Evolutionary conservation across 1,284 basidiomycete genomes (phyloP).

Genomic region (Inonotus hispidus): DNA sequence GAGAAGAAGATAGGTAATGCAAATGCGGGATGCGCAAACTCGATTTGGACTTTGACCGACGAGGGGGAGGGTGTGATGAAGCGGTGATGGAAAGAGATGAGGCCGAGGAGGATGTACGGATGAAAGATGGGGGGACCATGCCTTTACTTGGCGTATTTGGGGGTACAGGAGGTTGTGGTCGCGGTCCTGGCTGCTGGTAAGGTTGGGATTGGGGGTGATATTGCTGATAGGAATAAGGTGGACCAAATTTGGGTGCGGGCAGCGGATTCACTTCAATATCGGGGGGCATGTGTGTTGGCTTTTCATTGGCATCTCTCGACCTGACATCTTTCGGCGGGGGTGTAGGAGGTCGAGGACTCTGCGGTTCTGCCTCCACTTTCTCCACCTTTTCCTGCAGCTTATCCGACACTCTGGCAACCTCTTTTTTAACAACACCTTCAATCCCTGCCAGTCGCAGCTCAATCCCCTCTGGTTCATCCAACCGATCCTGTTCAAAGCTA

Average conservation of each 20-base stretch:
- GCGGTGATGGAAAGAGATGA: not conserved
- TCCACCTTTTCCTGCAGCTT: not conserved
- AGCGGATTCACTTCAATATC: not conserved
- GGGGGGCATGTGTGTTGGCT: not conserved
- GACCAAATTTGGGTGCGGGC: not conserved
- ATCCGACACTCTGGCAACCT: not conserved
- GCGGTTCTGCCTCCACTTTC: not conserved
- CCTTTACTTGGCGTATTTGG: not conserved
- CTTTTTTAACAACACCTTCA: not conserved
- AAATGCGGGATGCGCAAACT: not conserved
- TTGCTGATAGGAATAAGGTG: not conserved
- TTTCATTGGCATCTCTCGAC: not conserved
- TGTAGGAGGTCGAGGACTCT: constrained; percentile 10
- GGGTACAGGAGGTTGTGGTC: not conserved
- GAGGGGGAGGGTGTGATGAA: not conserved
- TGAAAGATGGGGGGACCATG: not conserved
- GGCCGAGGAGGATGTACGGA: not conserved
- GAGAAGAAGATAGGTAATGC: not conserved
- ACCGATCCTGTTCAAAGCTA: not conserved
- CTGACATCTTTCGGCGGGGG: constrained; percentile 14
- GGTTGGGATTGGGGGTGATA: not conserved
- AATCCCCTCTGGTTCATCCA: not conserved
- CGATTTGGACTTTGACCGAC: constrained; percentile 5
- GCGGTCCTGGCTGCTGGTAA: not conserved
- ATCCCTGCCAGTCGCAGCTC: not conserved